Evolutionary conservation across 106 monocot species (phyloP).

Genomic region (Dioscorea alata): DNA sequence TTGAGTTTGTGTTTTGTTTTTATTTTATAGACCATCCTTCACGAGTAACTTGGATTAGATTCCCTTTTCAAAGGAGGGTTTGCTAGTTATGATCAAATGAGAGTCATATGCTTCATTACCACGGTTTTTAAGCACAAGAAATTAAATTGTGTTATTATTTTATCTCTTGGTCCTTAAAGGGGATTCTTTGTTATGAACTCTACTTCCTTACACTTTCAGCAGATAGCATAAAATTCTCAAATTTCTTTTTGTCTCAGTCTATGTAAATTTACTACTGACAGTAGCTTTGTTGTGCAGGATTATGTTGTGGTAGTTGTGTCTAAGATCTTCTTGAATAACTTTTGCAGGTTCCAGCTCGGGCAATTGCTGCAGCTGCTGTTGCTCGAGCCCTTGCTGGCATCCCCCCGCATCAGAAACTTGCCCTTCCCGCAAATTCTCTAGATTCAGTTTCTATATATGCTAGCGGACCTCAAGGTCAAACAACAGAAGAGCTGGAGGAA

Average conservation of each 20-base stretch:
- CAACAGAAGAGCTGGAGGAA: constrained; percentile 74
- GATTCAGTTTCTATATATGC: constrained; percentile 71
- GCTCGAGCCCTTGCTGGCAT: constrained; percentile 88
- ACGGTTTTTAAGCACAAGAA: background rate
- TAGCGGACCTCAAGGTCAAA: constrained; percentile 30
- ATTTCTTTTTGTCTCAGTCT: background rate
- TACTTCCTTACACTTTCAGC: background rate
- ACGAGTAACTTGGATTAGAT: no score
- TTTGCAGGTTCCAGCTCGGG: constrained; percentile 89
- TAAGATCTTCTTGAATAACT: constrained; percentile 6
- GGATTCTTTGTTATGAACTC: background rate
- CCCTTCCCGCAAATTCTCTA: constrained; percentile 69
- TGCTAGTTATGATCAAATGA: no score
- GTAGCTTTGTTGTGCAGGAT: background rate
- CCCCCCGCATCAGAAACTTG: constrained; percentile 77
- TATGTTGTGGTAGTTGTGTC: background rate
- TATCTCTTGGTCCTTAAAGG: background rate
- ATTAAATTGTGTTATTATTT: background rate
- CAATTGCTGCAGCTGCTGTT: constrained; percentile 90
- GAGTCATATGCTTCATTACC: no score
- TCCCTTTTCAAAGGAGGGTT: no score
- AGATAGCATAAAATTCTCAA: background rate
- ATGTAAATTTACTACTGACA: background rate
- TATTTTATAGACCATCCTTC: no score
- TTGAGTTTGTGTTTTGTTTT: no score